phyloP scores from a whole-genome alignment of 805 yeast genomes.

The Kodamaea neixiangensis region DNA sequence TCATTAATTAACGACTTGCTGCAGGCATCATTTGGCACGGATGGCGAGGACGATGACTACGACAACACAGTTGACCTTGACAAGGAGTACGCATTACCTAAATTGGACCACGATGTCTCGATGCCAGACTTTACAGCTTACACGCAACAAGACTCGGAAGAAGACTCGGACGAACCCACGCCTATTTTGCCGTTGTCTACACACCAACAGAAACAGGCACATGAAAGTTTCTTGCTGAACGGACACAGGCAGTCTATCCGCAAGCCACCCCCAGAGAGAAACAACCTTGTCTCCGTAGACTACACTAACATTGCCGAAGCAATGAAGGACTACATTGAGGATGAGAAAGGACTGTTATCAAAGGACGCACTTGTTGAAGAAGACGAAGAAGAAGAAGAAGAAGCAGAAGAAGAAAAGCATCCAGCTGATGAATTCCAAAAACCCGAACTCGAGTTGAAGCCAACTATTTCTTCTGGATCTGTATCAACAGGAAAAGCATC shows the following conservation, averaged over 20 bases:
- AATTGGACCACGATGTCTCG: slow-evolving; percentile 18
- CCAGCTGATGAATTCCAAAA: slow-evolving; percentile 1
- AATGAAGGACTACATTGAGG: slow-evolving; percentile 30
- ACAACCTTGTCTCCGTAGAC: slow-evolving; percentile 27
- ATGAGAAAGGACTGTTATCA: slow-evolving; percentile 12
- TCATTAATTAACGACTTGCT: slow-evolving; percentile 39
- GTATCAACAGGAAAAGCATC: slow-evolving; percentile 22
- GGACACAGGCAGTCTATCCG: slow-evolving; percentile 36
- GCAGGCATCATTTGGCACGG: slow-evolving; percentile 14
- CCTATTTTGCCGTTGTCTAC: slow-evolving; percentile 29
- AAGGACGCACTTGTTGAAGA: slow-evolving; percentile 8
- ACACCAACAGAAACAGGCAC: slow-evolving; percentile 22
- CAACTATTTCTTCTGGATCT: slow-evolving; percentile 17
- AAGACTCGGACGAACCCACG: slow-evolving; percentile 17
- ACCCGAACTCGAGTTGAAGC: slow-evolving; percentile 10
- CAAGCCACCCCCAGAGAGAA: slow-evolving; percentile 34
- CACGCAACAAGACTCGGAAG: slow-evolving; percentile 13
- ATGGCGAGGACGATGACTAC: neutral
- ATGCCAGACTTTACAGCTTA: slow-evolving; percentile 32
- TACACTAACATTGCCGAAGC: slow-evolving; percentile 35
- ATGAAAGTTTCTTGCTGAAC: slow-evolving; percentile 24
- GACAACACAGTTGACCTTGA: neutral
- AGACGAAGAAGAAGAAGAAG: neutral
- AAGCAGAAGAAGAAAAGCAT: neutral
- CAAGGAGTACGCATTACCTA: slow-evolving; percentile 2